Evolutionary conservation across 805 yeast genomes (phyloP).

Genomic region (Yamadazyma paraphyllophila): DNA sequence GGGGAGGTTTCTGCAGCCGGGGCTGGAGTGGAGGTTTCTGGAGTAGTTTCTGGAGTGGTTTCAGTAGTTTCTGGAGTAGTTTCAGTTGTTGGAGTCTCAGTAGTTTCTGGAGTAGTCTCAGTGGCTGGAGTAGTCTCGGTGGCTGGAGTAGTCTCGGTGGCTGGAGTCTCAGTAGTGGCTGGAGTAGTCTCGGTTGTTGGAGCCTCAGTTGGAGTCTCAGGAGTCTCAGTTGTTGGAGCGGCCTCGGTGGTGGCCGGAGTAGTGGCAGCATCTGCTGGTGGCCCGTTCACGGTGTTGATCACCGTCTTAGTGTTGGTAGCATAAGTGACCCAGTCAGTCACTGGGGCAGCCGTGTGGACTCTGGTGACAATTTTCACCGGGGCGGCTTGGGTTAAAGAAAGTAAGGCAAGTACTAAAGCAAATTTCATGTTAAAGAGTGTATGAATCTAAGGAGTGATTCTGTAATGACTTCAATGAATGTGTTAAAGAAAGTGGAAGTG

Average conservation of each 20-base stretch:
- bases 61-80: constrained; percentile 7
- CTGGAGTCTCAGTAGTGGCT: constrained; percentile 11
- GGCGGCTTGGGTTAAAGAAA: constrained; percentile 22
- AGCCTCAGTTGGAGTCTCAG: constrained; percentile 12
- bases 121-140: constrained; percentile 10
- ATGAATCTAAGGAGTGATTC: background rate
- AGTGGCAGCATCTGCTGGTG: constrained; percentile 12
- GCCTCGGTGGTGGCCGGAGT: constrained; percentile 11
- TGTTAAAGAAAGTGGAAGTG: background rate
- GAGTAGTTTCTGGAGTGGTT: constrained; percentile 8
- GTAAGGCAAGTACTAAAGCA: constrained; percentile 15
- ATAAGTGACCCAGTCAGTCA: constrained; percentile 22
- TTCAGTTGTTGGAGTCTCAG: constrained; percentile 10
- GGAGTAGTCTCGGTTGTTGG: constrained; percentile 12
- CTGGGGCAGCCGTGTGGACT: constrained; percentile 27
- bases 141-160: constrained; percentile 8
- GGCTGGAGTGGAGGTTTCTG: constrained; percentile 10
- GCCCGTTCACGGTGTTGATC: constrained; percentile 18
- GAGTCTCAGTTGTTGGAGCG: constrained; percentile 11
- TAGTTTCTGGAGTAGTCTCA: constrained; percentile 4
- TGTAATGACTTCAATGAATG: too few species aligned
- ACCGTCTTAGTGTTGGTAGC: constrained; percentile 19
- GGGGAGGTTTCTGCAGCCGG: constrained; percentile 8
- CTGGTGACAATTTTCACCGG: constrained; percentile 23
- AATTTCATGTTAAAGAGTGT: constrained; percentile 13